These are phyloP conservation scores for Talaromyces sp. DNA, from an alignment of 2,329 filamentous ascomycete genomes.

Conservation along the genomic window DNA sequence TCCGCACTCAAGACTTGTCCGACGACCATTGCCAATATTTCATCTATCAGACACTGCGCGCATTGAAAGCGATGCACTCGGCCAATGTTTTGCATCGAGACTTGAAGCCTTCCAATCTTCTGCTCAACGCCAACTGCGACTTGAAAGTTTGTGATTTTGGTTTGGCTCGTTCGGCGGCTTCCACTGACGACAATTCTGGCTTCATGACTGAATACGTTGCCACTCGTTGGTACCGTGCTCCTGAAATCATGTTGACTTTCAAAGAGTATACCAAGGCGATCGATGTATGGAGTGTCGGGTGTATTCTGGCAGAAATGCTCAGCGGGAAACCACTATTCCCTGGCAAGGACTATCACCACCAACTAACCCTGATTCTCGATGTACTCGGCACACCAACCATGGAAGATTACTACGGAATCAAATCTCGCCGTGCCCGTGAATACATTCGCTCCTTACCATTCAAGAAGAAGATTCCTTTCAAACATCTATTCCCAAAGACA, in stretches of 20 bases:
- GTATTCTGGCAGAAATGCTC: constrained; percentile 96
- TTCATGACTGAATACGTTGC: constrained; percentile 99
- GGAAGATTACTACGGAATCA: constrained; percentile 99
- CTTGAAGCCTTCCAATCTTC: constrained; percentile 92
- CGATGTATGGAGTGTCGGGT: constrained; percentile 98
- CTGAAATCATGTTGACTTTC: constrained; percentile 99
- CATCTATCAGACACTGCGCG: constrained; percentile 97
- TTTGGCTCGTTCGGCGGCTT: constrained; percentile 88
- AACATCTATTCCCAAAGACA: constrained; percentile 97
- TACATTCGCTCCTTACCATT: constrained; percentile 97
- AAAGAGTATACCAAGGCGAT: constrained; percentile 99
- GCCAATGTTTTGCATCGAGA: constrained; percentile 97
- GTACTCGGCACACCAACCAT: constrained; percentile 97
- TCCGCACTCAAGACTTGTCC: constrained; percentile 95
- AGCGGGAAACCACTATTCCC: constrained; percentile 97
- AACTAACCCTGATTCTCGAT: constrained; percentile 92
- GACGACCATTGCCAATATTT: constrained; percentile 99
- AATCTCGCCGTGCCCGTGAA: constrained; percentile 91
- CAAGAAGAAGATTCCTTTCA: constrained; percentile 99
- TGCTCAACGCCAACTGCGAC: constrained; percentile 97
- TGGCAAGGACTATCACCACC: constrained; percentile 98
- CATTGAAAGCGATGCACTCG: constrained; percentile 98
- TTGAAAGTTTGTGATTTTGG: constrained; percentile 99
- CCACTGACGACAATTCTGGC: constrained; percentile 98
- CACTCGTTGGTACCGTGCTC: constrained; percentile 96